These are phyloP conservation scores for Coemansia sp. DNA, from an alignment of 192 early-diverging fungal species.

Conservation along the genomic window DNA sequence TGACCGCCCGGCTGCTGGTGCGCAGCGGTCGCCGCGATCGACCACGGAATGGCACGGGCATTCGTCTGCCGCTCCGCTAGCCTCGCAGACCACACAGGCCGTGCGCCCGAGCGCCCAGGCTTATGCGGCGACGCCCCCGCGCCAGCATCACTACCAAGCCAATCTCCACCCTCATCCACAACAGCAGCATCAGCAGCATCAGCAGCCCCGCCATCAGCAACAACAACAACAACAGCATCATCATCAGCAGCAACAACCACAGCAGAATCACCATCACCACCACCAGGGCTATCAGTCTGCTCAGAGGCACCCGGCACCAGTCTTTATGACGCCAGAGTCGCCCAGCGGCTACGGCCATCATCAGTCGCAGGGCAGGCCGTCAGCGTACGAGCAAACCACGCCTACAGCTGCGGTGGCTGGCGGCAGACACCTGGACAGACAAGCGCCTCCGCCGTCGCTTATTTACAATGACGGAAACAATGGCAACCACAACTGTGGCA, in stretches of 20 bases:
- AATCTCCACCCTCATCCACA: no score
- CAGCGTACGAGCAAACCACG: slow-evolving; percentile 1
- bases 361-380: background rate
- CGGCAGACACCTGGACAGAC: background rate
- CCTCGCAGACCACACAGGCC: background rate
- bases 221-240: background rate
- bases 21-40: background rate
- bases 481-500: slow-evolving; percentile 1
- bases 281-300: background rate
- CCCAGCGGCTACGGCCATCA: background rate
- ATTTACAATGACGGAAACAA: slow-evolving; percentile 4
- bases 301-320: background rate
- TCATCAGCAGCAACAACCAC: background rate
- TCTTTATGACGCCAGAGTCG: slow-evolving; percentile 4
- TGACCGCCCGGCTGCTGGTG: background rate
- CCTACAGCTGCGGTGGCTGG: slow-evolving; percentile 3
- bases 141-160: background rate
- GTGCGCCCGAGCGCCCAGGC: background rate
- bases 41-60: background rate
- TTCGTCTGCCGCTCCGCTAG: background rate
- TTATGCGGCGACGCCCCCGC: background rate
- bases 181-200: slow-evolving; percentile 6
- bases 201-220: background rate
- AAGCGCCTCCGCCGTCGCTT: slow-evolving; percentile 2
- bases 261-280: background rate